A percentile compares a stretch with the other conserved stretches of the same genome.
Conservation (phyloP, 495 filamentous ascomycete species). For the Pseudoneurospora amorphoporcata region DNA sequence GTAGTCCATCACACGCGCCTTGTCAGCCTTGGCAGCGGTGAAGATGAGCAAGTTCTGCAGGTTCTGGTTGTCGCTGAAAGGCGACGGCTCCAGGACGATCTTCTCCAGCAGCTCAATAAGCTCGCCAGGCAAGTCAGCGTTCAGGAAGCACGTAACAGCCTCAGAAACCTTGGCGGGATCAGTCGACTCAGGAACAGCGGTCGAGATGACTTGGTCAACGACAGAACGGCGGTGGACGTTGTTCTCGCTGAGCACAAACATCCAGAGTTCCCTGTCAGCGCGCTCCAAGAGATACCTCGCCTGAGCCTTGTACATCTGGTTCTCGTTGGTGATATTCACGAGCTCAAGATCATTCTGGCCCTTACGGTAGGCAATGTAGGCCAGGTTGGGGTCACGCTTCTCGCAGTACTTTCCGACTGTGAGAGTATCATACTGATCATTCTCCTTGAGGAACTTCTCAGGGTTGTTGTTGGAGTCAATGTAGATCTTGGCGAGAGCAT, state of each 20-base stretch:
- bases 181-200: conserved; percentile 86
- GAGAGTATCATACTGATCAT: conserved; percentile 90
- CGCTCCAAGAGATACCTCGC: conserved; percentile 90
- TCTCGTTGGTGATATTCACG: conserved; percentile 97
- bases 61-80: conserved; percentile 93
- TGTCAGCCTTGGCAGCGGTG: conserved; percentile 94
- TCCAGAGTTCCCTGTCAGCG: conserved; percentile 84
- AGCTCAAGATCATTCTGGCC: conserved; percentile 96
- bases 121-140: conserved; percentile 81
- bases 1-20: conserved; percentile 91
- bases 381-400: conserved; percentile 95
- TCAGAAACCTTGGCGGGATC: conserved; percentile 94
- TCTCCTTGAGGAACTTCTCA: conserved; percentile 97
- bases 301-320: conserved; percentile 96
- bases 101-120: conserved; percentile 97
- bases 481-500: conserved; percentile 98
- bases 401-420: conserved; percentile 97
- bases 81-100: conserved; percentile 95
- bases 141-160: conserved; percentile 87
- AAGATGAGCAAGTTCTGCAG: conserved; percentile 96
- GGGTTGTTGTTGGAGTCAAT: conserved; percentile 99
- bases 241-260: conserved; percentile 87
- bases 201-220: conserved; percentile 93
- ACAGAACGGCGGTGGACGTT: conserved; percentile 88
- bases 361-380: conserved; percentile 92